Evolutionary conservation across 148 eudicot species (phyloP), one percentile per base, ranked within the genome.

Genomic region (Euryodendron excelsum): DNA sequence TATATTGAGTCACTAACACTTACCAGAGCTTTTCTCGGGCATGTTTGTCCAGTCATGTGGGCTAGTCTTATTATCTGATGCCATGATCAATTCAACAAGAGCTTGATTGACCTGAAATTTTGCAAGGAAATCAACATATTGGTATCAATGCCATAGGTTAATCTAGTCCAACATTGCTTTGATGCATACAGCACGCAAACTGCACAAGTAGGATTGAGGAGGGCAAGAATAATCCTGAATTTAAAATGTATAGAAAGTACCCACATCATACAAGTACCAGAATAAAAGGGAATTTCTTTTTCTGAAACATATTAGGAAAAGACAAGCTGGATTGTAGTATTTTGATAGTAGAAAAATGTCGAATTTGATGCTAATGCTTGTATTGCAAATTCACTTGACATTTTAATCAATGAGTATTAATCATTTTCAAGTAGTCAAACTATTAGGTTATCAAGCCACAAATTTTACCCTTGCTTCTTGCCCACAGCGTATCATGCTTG

Each of bases 41-140:
- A 93, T 72, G 82, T 93, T 95, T 56, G 96, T 88, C 98, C 98
- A 95, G 36, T 95, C 93, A 33, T 61, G 65, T 60, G 90, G 89
- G 85, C 81, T 90, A 45, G 83, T 81, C 82, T 84, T 88, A 50
- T 77, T 74, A 74, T 91, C 91, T 70, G 96, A 87, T 86, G 97
- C 98, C 41, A 80, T 83, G 59, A 95, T 90, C 84, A 95, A 83
- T 78, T 89, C 92, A 63, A 79, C 37, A 56, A 95, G 94, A 80
- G 91, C 97, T 83, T 84, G 86, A 77, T 95, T 95, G 58, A 95
- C 98, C 98, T 95, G 83, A 83, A 61, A 21, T 78, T 79, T 67
- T 36, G 59, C 33, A 74, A 63, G 30, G 53, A 72, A 37, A 45
- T 39, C 77, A 79, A 41, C 2, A 30, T 28, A 56, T 15, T 25